Conservation (phyloP, 371 early-diverging fungal genomes). For the Mortierella sp. region DNA sequence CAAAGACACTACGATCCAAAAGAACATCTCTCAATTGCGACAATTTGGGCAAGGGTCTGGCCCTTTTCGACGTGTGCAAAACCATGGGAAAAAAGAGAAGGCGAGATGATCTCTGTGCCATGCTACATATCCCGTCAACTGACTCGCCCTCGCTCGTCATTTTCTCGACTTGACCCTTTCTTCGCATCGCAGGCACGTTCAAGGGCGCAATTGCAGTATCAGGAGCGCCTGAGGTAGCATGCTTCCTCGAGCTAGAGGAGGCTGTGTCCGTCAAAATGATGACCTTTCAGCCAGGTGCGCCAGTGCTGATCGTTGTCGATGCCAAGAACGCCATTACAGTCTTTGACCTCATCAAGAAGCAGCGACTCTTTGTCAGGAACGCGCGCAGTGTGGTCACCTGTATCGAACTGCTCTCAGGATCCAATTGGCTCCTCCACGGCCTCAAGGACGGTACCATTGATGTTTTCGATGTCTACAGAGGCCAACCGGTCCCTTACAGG, state of each 20-base stretch:
- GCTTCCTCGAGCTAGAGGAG: constrained; percentile 47
- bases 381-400: constrained; percentile 67
- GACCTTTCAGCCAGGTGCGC: constrained; percentile 65
- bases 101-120: background rate
- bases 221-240: constrained; percentile 34
- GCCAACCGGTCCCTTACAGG: constrained; percentile 60
- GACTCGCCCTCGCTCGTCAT: background rate
- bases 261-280: constrained; percentile 63
- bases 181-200: constrained; percentile 32
- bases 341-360: constrained; percentile 64
- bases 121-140: background rate
- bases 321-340: constrained; percentile 64
- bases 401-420: constrained; percentile 63
- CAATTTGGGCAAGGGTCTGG: background rate
- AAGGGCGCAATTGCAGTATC: constrained; percentile 52
- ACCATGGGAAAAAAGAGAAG: background rate
- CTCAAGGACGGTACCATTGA: constrained; percentile 68
- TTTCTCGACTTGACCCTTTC: background rate
- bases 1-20: background rate
- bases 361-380: constrained; percentile 55
- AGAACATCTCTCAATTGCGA: background rate
- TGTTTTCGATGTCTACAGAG: constrained; percentile 67
- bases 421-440: constrained; percentile 73
- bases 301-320: constrained; percentile 64
- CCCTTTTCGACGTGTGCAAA: background rate